Percentiles rank a stretch among this genome's conserved stretches.
These are phyloP conservation scores for Cyclotella atomus DNA, from an alignment of 108 stramenopile species.

Conservation along the genomic window DNA sequence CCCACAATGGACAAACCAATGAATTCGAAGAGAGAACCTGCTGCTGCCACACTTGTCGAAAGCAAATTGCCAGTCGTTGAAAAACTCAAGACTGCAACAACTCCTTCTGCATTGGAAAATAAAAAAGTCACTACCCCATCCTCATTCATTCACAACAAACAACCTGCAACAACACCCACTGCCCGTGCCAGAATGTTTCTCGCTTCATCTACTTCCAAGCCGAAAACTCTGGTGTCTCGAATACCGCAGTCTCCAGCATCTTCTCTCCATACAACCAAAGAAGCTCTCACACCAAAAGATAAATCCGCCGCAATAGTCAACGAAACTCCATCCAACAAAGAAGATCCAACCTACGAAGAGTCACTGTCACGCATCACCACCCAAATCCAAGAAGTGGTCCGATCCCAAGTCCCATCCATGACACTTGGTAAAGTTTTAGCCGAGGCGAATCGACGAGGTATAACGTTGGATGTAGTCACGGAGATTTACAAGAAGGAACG, in stretches of 20 bases:
- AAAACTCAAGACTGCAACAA: too few species aligned
- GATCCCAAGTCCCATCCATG: slow-evolving; percentile 21
- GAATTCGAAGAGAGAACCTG: neutral
- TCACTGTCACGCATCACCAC: slow-evolving; percentile 6
- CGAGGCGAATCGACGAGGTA: slow-evolving; percentile 33
- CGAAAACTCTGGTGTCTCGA: neutral
- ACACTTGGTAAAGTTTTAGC: slow-evolving; percentile 37
- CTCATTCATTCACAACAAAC: too few species aligned
- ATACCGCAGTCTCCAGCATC: neutral
- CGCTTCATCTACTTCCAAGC: neutral
- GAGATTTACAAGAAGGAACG: slow-evolving; percentile 39
- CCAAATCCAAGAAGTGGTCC: slow-evolving; percentile 29
- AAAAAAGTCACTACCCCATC: neutral
- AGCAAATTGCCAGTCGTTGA: too few species aligned
- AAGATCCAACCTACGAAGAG: neutral
- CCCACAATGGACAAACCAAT: neutral
- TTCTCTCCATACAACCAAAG: neutral
- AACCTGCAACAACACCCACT: neutral
- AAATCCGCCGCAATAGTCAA: neutral
- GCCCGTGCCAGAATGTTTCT: neutral
- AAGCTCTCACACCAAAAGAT: neutral
- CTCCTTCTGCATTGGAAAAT: too few species aligned
- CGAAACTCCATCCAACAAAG: neutral
- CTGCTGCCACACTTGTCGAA: too few species aligned
- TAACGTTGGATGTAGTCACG: slow-evolving; percentile 32